Evolutionary conservation across 169 alveolate species (phyloP).

Genomic region (Fabrea salina): DNA sequence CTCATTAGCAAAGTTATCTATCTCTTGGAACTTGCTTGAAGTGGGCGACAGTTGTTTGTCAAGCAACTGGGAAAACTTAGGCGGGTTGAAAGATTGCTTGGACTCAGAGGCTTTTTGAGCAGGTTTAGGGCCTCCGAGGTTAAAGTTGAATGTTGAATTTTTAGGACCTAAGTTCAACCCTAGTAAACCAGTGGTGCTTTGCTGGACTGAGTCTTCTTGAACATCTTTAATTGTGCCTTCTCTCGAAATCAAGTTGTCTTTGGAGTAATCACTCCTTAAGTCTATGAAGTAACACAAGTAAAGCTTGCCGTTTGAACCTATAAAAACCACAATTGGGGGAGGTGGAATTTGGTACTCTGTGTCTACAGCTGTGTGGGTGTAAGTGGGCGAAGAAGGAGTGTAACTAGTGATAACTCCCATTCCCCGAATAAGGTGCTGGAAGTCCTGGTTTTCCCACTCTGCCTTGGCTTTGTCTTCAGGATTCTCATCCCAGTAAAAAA

Average conservation of each 20-base stretch:
- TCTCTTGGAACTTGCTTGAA: too few species aligned
- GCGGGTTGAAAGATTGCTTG: too few species aligned
- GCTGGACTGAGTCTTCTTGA: background rate
- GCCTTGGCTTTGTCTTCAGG: background rate
- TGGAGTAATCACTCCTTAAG: background rate
- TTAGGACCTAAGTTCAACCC: too few species aligned
- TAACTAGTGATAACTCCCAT: background rate
- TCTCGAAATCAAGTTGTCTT: background rate
- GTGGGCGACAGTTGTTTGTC: too few species aligned
- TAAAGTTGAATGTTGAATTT: too few species aligned
- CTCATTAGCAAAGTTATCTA: too few species aligned
- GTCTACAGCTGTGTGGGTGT: background rate
- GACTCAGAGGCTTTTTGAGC: too few species aligned
- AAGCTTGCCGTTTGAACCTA: background rate
- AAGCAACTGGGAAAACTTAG: too few species aligned
- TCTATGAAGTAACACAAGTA: background rate
- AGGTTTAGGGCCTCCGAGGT: too few species aligned
- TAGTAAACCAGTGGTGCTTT: too few species aligned
- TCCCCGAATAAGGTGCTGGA: background rate
- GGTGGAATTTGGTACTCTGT: background rate
- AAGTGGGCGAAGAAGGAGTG: background rate
- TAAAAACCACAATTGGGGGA: constrained; percentile 1
- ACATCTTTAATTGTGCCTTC: background rate
- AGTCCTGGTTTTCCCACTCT: background rate
- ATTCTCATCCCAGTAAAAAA: background rate